phyloP scores from a whole-genome alignment of 352 stramenopile genomes.

The Phytophthora palmivora region DNA sequence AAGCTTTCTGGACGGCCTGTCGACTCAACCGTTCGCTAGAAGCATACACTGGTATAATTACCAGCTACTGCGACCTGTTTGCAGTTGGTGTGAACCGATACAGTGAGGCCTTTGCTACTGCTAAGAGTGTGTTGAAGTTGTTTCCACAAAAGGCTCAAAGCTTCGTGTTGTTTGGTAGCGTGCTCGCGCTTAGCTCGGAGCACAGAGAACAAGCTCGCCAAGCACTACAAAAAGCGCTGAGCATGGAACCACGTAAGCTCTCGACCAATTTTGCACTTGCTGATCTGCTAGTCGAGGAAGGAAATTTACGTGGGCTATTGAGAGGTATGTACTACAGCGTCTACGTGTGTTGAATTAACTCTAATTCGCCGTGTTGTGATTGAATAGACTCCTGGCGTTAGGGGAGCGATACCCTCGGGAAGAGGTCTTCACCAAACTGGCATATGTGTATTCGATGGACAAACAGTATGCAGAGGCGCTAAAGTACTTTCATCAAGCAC shows the following conservation, averaged over 20 bases:
- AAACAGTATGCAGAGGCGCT: constrained; percentile 75
- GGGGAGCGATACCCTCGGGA: constrained; percentile 60
- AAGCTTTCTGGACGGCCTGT: constrained; percentile 69
- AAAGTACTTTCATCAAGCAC: constrained; percentile 69
- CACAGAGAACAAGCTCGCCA: constrained; percentile 63
- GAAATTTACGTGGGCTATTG: constrained; percentile 61
- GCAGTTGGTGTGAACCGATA: constrained; percentile 69
- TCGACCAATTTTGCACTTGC: constrained; percentile 71
- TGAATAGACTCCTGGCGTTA: constrained; percentile 47
- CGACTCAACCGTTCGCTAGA: constrained; percentile 70
- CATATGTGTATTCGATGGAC: constrained; percentile 72
- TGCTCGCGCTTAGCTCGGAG: constrained; percentile 73
- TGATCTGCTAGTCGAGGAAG: constrained; percentile 70
- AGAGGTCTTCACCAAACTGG: constrained; percentile 81
- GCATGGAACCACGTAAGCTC: constrained; percentile 69
- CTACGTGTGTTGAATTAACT: background rate
- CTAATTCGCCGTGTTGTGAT: constrained; percentile 8
- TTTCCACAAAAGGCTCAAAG: constrained; percentile 76
- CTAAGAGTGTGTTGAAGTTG: constrained; percentile 72
- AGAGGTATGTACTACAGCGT: constrained; percentile 52
- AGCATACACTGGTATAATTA: constrained; percentile 76
- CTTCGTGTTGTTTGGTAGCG: constrained; percentile 76
- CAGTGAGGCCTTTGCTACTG: constrained; percentile 76
- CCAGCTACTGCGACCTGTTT: constrained; percentile 77
- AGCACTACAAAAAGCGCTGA: constrained; percentile 65